Base-by-base conservation (phyloP, 2,329 filamentous ascomycete genomes). In the Diaporthe sp. region DNA sequence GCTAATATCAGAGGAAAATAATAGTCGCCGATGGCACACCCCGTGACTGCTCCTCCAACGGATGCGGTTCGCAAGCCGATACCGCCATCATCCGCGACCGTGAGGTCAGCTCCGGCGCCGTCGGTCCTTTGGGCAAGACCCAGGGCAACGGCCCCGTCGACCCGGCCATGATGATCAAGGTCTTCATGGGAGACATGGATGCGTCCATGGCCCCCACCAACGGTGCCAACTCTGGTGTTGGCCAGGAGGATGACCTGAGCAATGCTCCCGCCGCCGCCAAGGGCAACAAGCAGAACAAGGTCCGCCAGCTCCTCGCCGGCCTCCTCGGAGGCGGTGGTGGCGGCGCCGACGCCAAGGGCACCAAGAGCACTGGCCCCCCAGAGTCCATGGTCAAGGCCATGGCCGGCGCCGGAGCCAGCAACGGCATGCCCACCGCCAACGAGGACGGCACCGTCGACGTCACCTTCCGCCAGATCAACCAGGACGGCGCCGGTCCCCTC, bases 391-490 rank as follows among this genome's bases (percentile, higher is more conserved):
- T 90, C 50, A 83, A 85, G 47, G 81, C 84, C 22, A 84, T 87
- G n/a, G 85, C 87, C 22, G 89, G 89, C 74, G 76, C 81, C 12
- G 89, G 89, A 74, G 82, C 86, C 15, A 77, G 81, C 4, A 80
- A 79, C 25, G 88, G 89, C 73, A 81, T 91, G n/a, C 89, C 89
- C 8, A 90, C 89, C n/a, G 86, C 84, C 74, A 81, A 84, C 35
- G 87, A 89, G 76, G 85, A 88, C 64, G 89, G 89, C 74, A 85
- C 85, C 13, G 83, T 91, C 81, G 86, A 84, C 66, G 87, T 90
- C 86, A 89, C 85, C 76, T 90, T 88, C 84, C 89, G 89, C 79
- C 89, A 91, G 72, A 88, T 90, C 82, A 90, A 91, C 84, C 89
- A 90, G 82, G 89, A 90, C 77, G 89, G 89, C 58, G 89, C 89